A percentile compares a stretch with the other conserved stretches of the same genome.
Evolutionary conservation across 164 flowering plant species (phyloP).

Genomic region (Stephania yunnanensis): DNA sequence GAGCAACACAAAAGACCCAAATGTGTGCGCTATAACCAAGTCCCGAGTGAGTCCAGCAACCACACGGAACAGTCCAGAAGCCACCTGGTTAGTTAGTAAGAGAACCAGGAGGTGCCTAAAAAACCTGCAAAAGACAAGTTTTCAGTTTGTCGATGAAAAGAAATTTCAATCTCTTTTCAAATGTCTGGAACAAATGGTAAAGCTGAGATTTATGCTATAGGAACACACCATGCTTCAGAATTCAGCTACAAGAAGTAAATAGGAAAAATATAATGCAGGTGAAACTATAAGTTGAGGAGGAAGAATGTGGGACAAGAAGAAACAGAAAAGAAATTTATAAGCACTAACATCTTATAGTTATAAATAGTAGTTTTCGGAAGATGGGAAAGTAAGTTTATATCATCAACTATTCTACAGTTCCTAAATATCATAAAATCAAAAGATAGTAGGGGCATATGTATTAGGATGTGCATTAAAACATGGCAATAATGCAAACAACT

Average conservation of each 20-base stretch:
- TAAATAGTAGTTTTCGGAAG: background rate
- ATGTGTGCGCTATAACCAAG: conserved; percentile 33
- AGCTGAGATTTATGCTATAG: background rate
- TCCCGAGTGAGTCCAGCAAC: conserved; percentile 32
- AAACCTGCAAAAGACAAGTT: conserved; percentile 27
- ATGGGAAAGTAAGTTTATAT: background rate
- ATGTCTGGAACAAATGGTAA: background rate
- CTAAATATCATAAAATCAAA: background rate
- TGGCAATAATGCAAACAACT: background rate
- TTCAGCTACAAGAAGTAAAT: background rate
- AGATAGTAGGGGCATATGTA: background rate
- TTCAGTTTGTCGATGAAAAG: background rate
- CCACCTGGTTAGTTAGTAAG: conserved; percentile 29
- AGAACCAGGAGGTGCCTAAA: conserved; percentile 34
- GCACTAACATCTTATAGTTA: background rate
- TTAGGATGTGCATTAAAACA: background rate
- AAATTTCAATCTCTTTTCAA: background rate
- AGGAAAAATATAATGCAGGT: background rate
- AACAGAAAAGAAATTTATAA: background rate
- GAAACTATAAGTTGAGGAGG: background rate
- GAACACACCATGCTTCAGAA: background rate
- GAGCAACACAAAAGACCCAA: conserved; percentile 30
- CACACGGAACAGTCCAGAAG: conserved; percentile 33
- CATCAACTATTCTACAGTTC: background rate
- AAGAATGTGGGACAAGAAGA: too few relatives aligned